Base-by-base conservation (phyloP, 768 basidiomycete genomes). In the Vishniacozyma victoriae region DNA sequence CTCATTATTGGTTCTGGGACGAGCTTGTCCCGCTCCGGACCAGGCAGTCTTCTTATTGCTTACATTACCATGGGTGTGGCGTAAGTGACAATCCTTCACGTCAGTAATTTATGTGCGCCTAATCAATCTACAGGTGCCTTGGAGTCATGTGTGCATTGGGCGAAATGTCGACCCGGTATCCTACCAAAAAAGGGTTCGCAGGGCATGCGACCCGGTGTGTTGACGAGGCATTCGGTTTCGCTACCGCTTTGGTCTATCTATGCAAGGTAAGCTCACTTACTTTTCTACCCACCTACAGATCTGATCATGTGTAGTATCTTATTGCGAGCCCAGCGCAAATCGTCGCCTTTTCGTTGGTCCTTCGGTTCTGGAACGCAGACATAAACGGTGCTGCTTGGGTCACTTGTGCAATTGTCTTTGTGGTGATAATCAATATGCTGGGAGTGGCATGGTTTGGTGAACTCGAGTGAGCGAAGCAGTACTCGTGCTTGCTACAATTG, bases 281-380 rank as follows among this genome's bases (percentile, higher is more conserved):
- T 14, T 20, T 5, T 44, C 31, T 33, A 33, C 31, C 31, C 31
- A 11, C 31, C 31, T 11, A n/a, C 11, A 11, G 11, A 33, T 11
- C 31, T 33, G n/a, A 33, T n/a, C 24, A 4, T n/a, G 5, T 20
- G 38, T 36, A 74, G 67, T 73, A 73, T 67, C 53, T 70, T 20
- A 74, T 75, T 45, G 61, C 70, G 19, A 57, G 69, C n/a, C 72
- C 74, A 12, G 69, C 65, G 38, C 74, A 75, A 33, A 61, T 61
- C 50, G 52, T 61, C 18, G 59, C 59, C n/a, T 52, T 52, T 16
- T 43, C 55, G 3, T 38, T 61, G 18, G 59, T 61, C 46, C 57
- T 61, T 31, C 46, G 52, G 18, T 53, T 35, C 46, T 52, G 51
- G 40, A 48, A 41, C n/a, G n/a, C 33, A 14, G 16, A 18, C 18